Percentiles rank a stretch among this genome's conserved stretches.
These are phyloP conservation scores for Sporothrix variecibatus DNA, from an alignment of 2,329 filamentous ascomycete genomes.

Conservation along the genomic window DNA sequence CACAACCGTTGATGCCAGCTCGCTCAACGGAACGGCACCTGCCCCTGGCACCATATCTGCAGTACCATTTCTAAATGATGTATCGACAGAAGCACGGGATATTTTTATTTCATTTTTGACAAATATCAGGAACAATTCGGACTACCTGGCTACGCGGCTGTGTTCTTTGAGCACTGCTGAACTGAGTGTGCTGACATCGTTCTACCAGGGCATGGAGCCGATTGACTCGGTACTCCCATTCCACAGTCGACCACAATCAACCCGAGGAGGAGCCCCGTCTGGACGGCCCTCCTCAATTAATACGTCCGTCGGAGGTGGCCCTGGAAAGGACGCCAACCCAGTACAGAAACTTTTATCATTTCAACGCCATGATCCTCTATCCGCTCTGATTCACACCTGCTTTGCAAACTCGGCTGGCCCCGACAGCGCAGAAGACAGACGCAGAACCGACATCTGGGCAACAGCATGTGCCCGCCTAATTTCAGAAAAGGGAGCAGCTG, in stretches of 20 bases:
- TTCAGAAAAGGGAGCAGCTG: slow-evolving; percentile 71
- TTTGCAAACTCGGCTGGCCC: slow-evolving; percentile 85
- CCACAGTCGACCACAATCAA: slow-evolving; percentile 53
- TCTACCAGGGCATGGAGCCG: slow-evolving; percentile 76
- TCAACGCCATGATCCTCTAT: slow-evolving; percentile 83
- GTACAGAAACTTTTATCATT: slow-evolving; percentile 86
- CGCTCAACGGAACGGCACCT: slow-evolving; percentile 40
- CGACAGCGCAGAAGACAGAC: slow-evolving; percentile 76
- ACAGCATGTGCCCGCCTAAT: slow-evolving; percentile 83
- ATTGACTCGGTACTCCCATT: slow-evolving; percentile 81
- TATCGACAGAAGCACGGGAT: slow-evolving; percentile 73
- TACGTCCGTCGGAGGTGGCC: background rate
- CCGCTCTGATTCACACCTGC: slow-evolving; percentile 81
- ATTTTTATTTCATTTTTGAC: slow-evolving; percentile 78
- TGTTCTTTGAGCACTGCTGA: slow-evolving; percentile 74
- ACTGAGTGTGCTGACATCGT: slow-evolving; percentile 73
- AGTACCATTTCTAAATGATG: slow-evolving; percentile 66
- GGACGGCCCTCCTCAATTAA: slow-evolving; percentile 19
- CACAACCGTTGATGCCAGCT: slow-evolving; percentile 43
- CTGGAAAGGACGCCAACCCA: slow-evolving; percentile 42
- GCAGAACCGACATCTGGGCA: slow-evolving; percentile 84
- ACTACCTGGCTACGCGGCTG: slow-evolving; percentile 83
- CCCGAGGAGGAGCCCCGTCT: slow-evolving; percentile 40
- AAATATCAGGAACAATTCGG: slow-evolving; percentile 79
- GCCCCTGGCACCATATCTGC: slow-evolving; percentile 46